These are phyloP conservation scores for Bjerkandera adusta DNA, from an alignment of 1,284 basidiomycete genomes.

Conservation along the genomic window DNA sequence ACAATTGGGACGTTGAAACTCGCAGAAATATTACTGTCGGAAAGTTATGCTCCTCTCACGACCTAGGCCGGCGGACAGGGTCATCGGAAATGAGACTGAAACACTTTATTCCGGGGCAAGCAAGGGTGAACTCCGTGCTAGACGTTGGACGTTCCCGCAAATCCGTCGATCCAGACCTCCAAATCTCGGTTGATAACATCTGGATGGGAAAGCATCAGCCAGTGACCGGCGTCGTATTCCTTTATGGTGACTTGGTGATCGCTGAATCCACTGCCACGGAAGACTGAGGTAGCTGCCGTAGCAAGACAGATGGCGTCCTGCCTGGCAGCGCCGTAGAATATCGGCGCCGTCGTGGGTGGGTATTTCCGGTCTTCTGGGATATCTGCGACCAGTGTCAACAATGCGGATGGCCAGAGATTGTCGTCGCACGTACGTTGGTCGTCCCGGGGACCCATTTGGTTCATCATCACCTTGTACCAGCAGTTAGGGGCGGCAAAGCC, in stretches of 20 bases:
- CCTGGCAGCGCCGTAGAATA: slow-evolving; percentile 33
- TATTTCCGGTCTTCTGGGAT: slow-evolving; percentile 20
- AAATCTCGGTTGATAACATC: slow-evolving; percentile 54
- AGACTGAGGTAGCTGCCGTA: neutral
- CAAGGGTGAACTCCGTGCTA: too few relatives aligned
- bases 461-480: slow-evolving; percentile 34
- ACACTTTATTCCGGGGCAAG: too few relatives aligned
- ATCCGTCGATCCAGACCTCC: slow-evolving; percentile 63
- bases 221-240: slow-evolving; percentile 31
- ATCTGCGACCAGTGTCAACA: neutral
- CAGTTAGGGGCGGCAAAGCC: slow-evolving; percentile 30
- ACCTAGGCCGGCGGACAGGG: too few relatives aligned
- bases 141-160: neutral
- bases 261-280: slow-evolving; percentile 18
- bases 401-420: neutral
- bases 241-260: slow-evolving; percentile 29
- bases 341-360: slow-evolving; percentile 32
- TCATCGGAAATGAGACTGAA: too few relatives aligned
- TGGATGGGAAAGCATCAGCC: slow-evolving; percentile 27
- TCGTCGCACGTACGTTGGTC: slow-evolving; percentile 10
- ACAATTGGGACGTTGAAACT: too few relatives aligned
- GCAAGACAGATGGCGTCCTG: slow-evolving; percentile 30
- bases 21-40: too few relatives aligned
- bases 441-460: slow-evolving; percentile 24
- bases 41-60: too few relatives aligned